Conservation (phyloP, 2,329 filamentous ascomycete species). For the Ceratocystiopsis brevicomis region DNA sequence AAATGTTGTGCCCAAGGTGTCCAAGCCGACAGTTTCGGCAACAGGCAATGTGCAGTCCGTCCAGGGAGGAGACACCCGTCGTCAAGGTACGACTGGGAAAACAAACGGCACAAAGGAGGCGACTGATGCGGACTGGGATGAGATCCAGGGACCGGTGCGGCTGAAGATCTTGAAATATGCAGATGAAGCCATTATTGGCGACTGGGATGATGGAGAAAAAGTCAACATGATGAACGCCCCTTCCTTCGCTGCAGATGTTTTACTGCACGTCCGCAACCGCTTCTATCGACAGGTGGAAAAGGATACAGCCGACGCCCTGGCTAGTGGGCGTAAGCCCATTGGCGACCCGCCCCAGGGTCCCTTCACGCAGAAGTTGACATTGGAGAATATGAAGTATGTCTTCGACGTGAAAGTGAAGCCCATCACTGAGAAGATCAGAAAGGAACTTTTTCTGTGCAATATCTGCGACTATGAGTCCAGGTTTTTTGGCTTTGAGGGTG, state of each 20-base stretch:
- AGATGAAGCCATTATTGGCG: constrained; percentile 47
- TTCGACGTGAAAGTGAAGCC: constrained; percentile 62
- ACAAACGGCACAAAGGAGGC: constrained; percentile 28
- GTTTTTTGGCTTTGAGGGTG: constrained; percentile 56
- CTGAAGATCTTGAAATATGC: constrained; percentile 46
- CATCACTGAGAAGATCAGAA: constrained; percentile 43
- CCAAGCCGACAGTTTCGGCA: too few relatives aligned
- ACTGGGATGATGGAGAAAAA: constrained; percentile 44
- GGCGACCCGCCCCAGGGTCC: constrained; percentile 32
- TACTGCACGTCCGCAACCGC: constrained; percentile 46
- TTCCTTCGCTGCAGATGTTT: constrained; percentile 52
- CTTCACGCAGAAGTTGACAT: constrained; percentile 42
- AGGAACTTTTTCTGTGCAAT: constrained; percentile 60
- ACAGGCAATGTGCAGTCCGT: too few relatives aligned
- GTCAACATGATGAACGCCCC: constrained; percentile 44
- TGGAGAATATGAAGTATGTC: constrained; percentile 78
- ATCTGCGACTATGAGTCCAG: constrained; percentile 46
- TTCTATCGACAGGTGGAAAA: constrained; percentile 44
- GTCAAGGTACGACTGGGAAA: constrained; percentile 7
- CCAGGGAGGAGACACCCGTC: not conserved
- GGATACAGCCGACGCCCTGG: constrained; percentile 27
- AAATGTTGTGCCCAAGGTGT: too few relatives aligned
- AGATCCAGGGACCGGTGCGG: constrained; percentile 47
- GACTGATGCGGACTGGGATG: constrained; percentile 49
- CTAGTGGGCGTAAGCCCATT: constrained; percentile 24